Percentiles rank a stretch among this genome's conserved stretches.
phyloP scores from a whole-genome alignment of 176 grass and related monocot genomes.

The Carex kokanica region DNA sequence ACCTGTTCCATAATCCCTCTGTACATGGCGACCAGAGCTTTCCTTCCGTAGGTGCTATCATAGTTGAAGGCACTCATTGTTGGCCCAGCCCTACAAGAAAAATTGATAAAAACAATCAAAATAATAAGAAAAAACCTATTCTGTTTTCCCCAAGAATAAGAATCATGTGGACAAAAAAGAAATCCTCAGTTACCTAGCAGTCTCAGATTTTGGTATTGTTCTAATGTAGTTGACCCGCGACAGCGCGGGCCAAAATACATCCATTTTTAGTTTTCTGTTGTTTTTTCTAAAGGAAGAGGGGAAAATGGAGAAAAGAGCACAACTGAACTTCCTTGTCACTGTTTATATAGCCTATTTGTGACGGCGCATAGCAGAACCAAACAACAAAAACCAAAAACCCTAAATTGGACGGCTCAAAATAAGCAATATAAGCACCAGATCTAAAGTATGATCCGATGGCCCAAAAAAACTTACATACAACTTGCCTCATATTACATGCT shows the following conservation, averaged over 20 bases:
- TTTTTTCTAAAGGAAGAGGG: not conserved
- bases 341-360: slow-evolving; percentile 3
- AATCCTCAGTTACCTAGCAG: slow-evolving; percentile 12
- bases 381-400: not conserved
- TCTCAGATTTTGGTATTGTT: slow-evolving; percentile 8
- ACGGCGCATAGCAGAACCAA: not conserved
- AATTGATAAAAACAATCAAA: slow-evolving; percentile 13
- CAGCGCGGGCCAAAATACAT: not conserved
- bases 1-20: slow-evolving; percentile 99
- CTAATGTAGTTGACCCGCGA: not conserved
- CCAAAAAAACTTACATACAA: not conserved
- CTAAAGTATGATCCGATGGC: not conserved
- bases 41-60: slow-evolving; percentile 90
- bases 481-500: slow-evolving; percentile 2
- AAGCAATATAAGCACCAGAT: not conserved
- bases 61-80: slow-evolving; percentile 93
- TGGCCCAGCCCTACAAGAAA: slow-evolving; percentile 69
- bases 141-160: not conserved
- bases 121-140: slow-evolving; percentile 2
- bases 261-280: not conserved
- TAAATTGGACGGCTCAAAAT: not conserved
- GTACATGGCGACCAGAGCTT: slow-evolving; percentile 72
- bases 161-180: not conserved
- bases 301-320: not conserved
- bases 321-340: not conserved